Evolutionary conservation across 192 early-diverging fungal species (phyloP).

Genomic region (Piromyces finnis): DNA sequence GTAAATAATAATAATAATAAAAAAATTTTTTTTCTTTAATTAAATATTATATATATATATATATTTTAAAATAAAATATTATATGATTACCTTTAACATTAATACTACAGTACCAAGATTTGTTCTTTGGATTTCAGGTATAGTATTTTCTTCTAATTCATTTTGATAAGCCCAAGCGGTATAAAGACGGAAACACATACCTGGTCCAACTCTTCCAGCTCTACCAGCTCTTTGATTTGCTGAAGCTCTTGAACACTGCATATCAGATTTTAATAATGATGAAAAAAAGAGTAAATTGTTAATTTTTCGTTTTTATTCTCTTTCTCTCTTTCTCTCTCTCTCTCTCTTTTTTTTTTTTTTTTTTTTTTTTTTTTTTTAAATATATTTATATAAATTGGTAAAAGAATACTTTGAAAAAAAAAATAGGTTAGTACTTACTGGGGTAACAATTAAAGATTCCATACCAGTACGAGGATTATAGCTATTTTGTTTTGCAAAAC

Average conservation of each 20-base stretch:
- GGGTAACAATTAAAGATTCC: conserved; percentile 91
- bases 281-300: too few species aligned
- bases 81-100: conserved; percentile 53
- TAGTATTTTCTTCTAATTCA: conserved; percentile 86
- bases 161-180: conserved; percentile 20
- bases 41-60: background rate
- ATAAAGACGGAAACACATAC: background rate
- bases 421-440: conserved; percentile 46
- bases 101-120: conserved; percentile 84
- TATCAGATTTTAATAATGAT: too few species aligned
- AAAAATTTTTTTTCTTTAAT: too few species aligned
- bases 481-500: conserved; percentile 88
- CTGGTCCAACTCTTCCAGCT: background rate
- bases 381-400: too few species aligned
- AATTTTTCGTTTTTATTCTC: too few species aligned
- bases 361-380: too few species aligned
- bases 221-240: background rate
- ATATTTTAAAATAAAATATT: background rate
- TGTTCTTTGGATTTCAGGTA: conserved; percentile 92
- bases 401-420: too few species aligned
- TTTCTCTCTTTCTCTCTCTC: too few species aligned
- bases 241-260: background rate
- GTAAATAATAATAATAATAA: too few species aligned
- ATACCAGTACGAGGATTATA: conserved; percentile 90
- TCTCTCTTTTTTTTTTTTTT: too few species aligned